Percentiles rank a stretch among this genome's conserved stretches.
Conservation (phyloP, 2,329 filamentous ascomycete genomes). For the Myrmaecium sp. region DNA sequence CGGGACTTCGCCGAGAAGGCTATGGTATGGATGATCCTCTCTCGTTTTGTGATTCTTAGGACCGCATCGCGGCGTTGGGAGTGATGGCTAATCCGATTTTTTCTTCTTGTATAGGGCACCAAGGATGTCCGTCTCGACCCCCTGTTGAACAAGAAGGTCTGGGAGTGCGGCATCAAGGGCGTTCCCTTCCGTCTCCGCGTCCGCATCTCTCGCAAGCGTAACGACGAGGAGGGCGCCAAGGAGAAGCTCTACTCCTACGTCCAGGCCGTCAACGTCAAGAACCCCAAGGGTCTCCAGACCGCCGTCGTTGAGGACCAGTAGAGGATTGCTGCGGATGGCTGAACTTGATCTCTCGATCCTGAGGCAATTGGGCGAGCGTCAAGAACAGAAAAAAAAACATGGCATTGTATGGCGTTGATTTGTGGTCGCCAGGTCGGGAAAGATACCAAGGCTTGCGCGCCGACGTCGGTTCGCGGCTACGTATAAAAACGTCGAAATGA, state of each 20-base stretch:
- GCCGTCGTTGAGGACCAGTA: conserved; percentile 60
- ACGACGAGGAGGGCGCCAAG: conserved; percentile 98
- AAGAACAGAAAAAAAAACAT: too few relatives aligned
- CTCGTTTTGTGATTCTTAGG: not conserved
- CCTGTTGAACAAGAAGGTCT: conserved; percentile 99
- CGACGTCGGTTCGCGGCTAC: too few relatives aligned
- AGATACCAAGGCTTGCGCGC: too few relatives aligned
- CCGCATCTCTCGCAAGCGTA: conserved; percentile 98
- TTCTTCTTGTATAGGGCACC: conserved; percentile 54
- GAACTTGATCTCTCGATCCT: too few relatives aligned
- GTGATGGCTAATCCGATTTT: conserved; percentile 8
- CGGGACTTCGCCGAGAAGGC: conserved; percentile 79
- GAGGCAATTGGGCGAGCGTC: too few relatives aligned
- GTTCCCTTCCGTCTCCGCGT: conserved; percentile 94
- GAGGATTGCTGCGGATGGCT: too few relatives aligned
- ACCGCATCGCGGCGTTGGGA: not conserved
- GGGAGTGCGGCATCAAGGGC: conserved; percentile 98
- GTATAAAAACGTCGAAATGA: too few relatives aligned
- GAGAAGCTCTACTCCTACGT: conserved; percentile 99
- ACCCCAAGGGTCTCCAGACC: conserved; percentile 93
- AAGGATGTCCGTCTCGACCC: conserved; percentile 94
- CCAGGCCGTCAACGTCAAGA: conserved; percentile 98
- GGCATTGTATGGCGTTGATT: too few relatives aligned
- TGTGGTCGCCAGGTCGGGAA: too few relatives aligned
- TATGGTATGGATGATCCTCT: conserved; percentile 56